Evolutionary conservation across 164 flowering plant genomes (phyloP).

Genomic region (Berberis vulgaris): DNA sequence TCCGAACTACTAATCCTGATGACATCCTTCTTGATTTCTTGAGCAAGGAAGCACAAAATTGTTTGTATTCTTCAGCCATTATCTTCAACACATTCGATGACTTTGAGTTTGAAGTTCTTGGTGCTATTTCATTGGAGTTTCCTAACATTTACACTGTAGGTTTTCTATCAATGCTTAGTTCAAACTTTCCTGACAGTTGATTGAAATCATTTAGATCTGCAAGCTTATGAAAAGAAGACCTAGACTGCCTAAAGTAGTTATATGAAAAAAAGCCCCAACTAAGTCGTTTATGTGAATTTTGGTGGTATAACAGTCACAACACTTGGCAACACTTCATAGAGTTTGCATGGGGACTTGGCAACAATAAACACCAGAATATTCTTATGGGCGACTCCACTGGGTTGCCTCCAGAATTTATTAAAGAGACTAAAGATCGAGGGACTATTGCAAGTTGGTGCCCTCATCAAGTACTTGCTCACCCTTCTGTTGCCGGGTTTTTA

Average conservation of each 20-base stretch:
- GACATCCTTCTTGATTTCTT: neutral
- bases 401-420: neutral
- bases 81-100: slow-evolving; percentile 1
- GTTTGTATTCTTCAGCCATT: neutral
- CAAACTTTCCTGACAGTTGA: neutral
- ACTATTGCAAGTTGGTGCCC: slow-evolving; percentile 1
- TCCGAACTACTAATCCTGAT: slow-evolving; percentile 1
- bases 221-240: slow-evolving; percentile 1
- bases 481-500: slow-evolving; percentile 4
- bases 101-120: slow-evolving; percentile 1
- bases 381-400: neutral
- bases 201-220: neutral
- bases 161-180: neutral
- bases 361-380: neutral
- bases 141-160: neutral
- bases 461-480: slow-evolving; percentile 2
- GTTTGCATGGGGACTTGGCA: slow-evolving; percentile 3
- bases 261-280: neutral
- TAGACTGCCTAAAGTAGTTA: neutral
- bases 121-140: neutral
- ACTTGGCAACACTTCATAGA: neutral
- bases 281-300: slow-evolving; percentile 2
- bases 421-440: neutral
- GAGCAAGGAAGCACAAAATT: neutral
- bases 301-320: slow-evolving; percentile 4